Base-by-base conservation (phyloP, 352 stramenopile genomes). In the Globisporangium paroecandrum region DNA sequence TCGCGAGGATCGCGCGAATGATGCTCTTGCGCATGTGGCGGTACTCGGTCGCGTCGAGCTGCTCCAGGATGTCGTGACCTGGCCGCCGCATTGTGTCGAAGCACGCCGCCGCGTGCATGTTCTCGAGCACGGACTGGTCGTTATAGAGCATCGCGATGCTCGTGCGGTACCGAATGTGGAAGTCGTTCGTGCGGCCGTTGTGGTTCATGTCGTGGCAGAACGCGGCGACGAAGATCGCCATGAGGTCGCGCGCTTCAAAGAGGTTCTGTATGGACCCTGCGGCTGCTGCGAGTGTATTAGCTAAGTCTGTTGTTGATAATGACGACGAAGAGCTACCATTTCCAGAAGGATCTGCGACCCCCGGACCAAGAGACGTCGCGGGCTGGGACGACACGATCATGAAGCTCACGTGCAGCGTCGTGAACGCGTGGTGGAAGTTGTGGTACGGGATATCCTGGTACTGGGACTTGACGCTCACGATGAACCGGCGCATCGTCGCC, bases 171-270 rank as follows among this genome's bases (percentile, higher is more conserved):
- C 89, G 77, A 56, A 95, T 89, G 69, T 97, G 85, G 64, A 97
- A 97, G 69, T 91, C 85, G 76, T 97, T 97, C 27, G 86, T 96
- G 55, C 87, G 80, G 12, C 84, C 89, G 38, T 94, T 89, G 75
- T 97, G 89, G 74, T 93, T 91, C 73, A 96, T 90, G 47, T 97
- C 89, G 68, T 97, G 90, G 65, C 84, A 90, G 63, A 96, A 89
- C 1, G 87, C 82, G 1, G 83, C 83, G 32, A 97, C 73, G 34
- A 96, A 89, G 4, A 96, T 75, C 18, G 89, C 77, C 57, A 96
- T 73, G n/a, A 88, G 65, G 41, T 95, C 83, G 6, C 74, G 70
- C 8, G 65, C 65, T 18, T 89, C 76, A 20, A 96, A 64, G 24
- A 93, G 68, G 13, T 65, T 58, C 0, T 57, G 46, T 8, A 24